Base-by-base conservation (phyloP, 2,329 filamentous ascomycete species). In the Myriosclerotinia duriaeana region DNA sequence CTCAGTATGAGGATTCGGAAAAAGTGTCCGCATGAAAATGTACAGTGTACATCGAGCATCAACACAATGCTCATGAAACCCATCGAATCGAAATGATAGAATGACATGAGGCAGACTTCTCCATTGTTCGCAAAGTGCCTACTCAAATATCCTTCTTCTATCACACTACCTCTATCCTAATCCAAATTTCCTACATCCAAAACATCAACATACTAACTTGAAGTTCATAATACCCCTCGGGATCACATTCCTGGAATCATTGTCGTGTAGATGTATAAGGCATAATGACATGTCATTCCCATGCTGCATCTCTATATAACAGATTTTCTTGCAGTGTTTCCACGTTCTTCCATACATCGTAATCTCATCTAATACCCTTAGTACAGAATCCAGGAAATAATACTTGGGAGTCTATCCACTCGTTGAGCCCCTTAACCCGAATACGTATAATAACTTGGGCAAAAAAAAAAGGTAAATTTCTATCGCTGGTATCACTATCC, bases 401-500 rank as follows among this genome's bases (percentile, higher is more conserved):
- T 56, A 3, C 11, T 56, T 17, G 38, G 38, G n/a, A 17, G 5
- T 42, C 54, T 8, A 17, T 56, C 11, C 8, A 30, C 22, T 46
- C 20, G 3, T 48, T 60, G 14, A 22, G 30, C 30, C 36, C 36
- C 5, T 17, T n/a, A 52, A 20, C 38, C 42, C 17, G 4, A 14
- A 30, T 17, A 40, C 15, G 30, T 17, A 61, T 9, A 15, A 26
- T 34, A 48, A 59, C 34, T 42, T 4, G 6, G 15, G 14, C 15
- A 14, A 17, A 7, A 40, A 53, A 36, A 38, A 53, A 36, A 11
- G 17, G 53, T 26, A 46, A 46, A 62, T 63, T 34, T 53, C 44
- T 66, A 54, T 53, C 63, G 66, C 62, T 65, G 53, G n/a, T 40
- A 22, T 60, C 58, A 59, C 62, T 65, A 65, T 65, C 48, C 40